A percentile compares a stretch with the other conserved stretches of the same genome.
Evolutionary conservation across 2,329 filamentous ascomycete species (phyloP).

Genomic region (Pseudogymnoascus sp.): DNA sequence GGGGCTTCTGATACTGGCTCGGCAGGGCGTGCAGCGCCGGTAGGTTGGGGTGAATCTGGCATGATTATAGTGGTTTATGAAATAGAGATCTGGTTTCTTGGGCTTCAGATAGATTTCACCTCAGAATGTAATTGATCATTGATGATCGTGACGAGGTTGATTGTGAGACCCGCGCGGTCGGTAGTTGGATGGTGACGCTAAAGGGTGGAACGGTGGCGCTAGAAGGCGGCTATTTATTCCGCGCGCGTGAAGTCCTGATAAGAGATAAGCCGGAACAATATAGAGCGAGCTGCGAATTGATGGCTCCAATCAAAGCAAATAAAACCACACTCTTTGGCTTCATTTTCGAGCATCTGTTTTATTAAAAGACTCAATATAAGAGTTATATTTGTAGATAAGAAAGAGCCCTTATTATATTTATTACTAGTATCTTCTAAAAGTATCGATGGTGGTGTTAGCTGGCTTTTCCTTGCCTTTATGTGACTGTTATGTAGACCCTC

Average conservation of each 20-base stretch:
- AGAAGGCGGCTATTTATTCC: not conserved
- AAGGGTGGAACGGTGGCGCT: not conserved
- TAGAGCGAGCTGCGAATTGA: not conserved
- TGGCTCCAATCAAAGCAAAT: not conserved
- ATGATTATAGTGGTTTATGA: not conserved
- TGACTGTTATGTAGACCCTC: not conserved
- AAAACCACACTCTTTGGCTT: not conserved
- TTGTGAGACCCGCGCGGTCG: constrained; percentile 1
- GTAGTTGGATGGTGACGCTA: constrained; percentile 2
- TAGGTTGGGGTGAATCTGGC: constrained; percentile 1
- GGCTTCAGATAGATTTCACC: not conserved
- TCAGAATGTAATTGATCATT: not conserved
- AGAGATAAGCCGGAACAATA: not conserved
- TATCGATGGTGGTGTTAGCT: not conserved
- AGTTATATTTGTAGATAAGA: not conserved
- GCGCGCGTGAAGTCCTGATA: not conserved
- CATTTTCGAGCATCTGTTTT: not conserved
- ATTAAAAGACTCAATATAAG: not conserved
- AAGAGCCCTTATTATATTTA: not conserved
- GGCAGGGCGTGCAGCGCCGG: not conserved
- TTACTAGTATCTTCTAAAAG: not conserved
- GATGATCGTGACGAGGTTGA: constrained; percentile 4
- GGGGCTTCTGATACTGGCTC: constrained; percentile 5
- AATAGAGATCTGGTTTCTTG: not conserved
- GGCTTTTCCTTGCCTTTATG: not conserved